Percentiles rank a stretch among this genome's conserved stretches.
These are phyloP conservation scores for Xylariales sp. DNA, from an alignment of 2,329 filamentous ascomycete genomes.

Conservation along the genomic window DNA sequence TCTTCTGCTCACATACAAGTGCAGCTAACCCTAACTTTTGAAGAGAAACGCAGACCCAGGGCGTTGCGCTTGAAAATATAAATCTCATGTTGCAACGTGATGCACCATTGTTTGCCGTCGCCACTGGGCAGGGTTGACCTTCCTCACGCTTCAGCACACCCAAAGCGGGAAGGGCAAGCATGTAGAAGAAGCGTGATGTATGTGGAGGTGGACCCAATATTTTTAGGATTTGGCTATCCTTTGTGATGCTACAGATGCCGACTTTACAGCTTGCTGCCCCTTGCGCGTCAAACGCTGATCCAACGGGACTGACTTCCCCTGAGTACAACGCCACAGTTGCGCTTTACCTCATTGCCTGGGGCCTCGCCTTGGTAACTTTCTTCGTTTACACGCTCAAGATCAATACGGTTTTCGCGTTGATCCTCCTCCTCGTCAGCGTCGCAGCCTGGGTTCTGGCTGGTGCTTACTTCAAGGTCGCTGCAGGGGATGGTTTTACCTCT, in stretches of 20 bases:
- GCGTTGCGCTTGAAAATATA: conserved; percentile 37
- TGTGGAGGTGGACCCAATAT: no score
- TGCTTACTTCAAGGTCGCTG: conserved; percentile 44
- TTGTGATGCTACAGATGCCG: conserved; percentile 45
- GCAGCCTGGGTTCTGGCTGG: conserved; percentile 41
- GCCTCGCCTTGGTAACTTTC: conserved; percentile 46
- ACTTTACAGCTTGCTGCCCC: conserved; percentile 39
- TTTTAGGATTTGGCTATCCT: conserved; percentile 50
- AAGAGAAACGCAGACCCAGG: conserved; percentile 41
- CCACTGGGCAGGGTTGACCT: no score
- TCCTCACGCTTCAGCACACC: no score
- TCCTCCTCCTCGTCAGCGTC: conserved; percentile 42
- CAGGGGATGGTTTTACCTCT: conserved; percentile 37
- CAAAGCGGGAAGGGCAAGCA: no score
- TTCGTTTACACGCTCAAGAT: conserved; percentile 47
- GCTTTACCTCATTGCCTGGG: conserved; percentile 47
- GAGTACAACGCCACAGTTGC: conserved; percentile 45
- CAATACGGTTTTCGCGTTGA: conserved; percentile 43
- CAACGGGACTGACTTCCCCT: conserved; percentile 35
- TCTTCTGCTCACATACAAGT: no score
- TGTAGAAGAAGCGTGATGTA: no score
- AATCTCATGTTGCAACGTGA: conserved; percentile 31
- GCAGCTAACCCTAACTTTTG: no score
- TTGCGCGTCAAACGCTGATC: conserved; percentile 37
- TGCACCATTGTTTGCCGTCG: not conserved